A percentile compares a stretch with the other conserved stretches of the same genome.
Conservation (phyloP, 2,329 filamentous ascomycete species). For the Pseudogymnoascus sp. region DNA sequence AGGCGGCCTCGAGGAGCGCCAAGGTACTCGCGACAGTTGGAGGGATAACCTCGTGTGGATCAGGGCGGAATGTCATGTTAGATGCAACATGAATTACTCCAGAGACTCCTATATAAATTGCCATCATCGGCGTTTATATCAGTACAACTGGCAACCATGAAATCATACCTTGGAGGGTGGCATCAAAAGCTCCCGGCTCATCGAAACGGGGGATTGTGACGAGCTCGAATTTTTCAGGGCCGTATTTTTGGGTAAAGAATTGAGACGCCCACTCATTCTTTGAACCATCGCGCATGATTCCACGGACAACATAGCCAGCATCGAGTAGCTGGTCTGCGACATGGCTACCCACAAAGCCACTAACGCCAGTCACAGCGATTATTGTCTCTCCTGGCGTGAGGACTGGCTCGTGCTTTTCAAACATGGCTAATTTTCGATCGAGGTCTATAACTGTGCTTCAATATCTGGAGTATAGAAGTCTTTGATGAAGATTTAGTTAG, state of each 20-base stretch:
- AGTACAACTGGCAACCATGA: neutral
- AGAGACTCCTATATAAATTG: neutral
- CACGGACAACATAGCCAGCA: conserved; percentile 35
- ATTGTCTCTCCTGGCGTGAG: neutral
- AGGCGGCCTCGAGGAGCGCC: conserved; percentile 2
- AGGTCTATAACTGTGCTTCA: neutral
- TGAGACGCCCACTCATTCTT: conserved; percentile 30
- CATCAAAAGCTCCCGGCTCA: conserved; percentile 30
- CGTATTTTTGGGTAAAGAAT: conserved; percentile 17
- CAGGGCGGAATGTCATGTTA: neutral
- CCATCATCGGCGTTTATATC: neutral
- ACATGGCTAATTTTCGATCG: neutral
- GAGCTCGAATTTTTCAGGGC: conserved; percentile 29
- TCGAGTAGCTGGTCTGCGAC: conserved; percentile 33
- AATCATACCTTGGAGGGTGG: neutral
- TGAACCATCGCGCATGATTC: conserved; percentile 32
- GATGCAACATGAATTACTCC: conserved; percentile 8
- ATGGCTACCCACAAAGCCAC: conserved; percentile 37
- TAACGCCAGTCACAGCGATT: conserved; percentile 36
- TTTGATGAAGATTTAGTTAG: neutral
- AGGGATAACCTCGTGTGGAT: conserved; percentile 3
- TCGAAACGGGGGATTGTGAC: conserved; percentile 32
- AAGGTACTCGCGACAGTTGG: neutral
- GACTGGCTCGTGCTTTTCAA: neutral
- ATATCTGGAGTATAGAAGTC: neutral